Base-by-base conservation (phyloP, 2,329 filamentous ascomycete genomes). In the Metarhizium robertsii region DNA sequence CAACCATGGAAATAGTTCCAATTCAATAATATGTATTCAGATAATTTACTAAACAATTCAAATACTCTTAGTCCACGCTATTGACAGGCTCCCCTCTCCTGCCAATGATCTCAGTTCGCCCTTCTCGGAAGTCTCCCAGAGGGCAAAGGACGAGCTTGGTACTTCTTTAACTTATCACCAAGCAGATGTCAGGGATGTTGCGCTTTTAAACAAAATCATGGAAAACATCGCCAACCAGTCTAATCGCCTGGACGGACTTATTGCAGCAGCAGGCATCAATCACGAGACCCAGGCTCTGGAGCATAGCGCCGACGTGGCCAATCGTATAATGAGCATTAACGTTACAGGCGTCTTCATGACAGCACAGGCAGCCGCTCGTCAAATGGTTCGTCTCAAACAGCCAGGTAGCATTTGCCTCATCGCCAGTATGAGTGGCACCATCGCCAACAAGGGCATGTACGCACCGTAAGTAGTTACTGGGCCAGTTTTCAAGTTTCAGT, bases 321-420 rank as follows among this genome's bases (percentile, higher is more conserved):
- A 91, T 67, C 81, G 84, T 70, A 89, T 95, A 76, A 79, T 95
- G 70, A 81, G 87, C 64, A 86, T 92, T 65, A 95, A 96, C 71
- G 79, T 95, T 62, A 94, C 85, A n/a, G 92, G 91, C 13, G 84
- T 80, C 32, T 89, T 90, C 73, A 83, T 92, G 80, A 95, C 90
- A 60, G 90, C 90, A 30, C 89, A 92, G 75, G 90, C 90, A 20
- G 88, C 90, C n/a, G 92, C 91, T 38, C 80, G 85, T 55, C 87
- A 94, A 68, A 84, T 88, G 79, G 73, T 84, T 25, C 76, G 78
- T 52, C 74, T 81, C 32, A 77, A 80, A 56, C 75, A 72, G 30
- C 72, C 74, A 6, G 84, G 85, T 0, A 86, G 81, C 65, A 80
- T 88, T 57, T 80, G 82, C 14, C 70, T 88, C 64, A 85, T 88